Evolutionary conservation across 768 basidiomycete species (phyloP), one percentile per base, ranked within the genome.

Genomic region (Cantharellus cinnabarinus): DNA sequence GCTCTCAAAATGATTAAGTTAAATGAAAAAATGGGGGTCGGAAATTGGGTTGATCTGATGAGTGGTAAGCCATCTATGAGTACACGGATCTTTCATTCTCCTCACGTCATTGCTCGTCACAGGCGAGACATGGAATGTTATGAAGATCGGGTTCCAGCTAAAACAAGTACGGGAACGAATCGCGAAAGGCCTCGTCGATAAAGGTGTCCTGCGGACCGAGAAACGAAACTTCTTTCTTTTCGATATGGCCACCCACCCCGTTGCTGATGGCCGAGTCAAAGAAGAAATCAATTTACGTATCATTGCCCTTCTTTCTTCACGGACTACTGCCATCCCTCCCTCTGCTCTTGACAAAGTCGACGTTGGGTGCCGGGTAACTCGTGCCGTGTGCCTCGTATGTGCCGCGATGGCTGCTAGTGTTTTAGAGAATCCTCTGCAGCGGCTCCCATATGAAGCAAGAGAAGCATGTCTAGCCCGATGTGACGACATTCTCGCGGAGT

Each of bases 51-150:
- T 42, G 94, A 99, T 69, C 74, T 99, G 50, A 75, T 99, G 67
- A 87, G 83, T 63, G 94, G 94, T 93, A 65, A 67, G 41, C 52
- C 52, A 54, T 57, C 56, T 44, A 44, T 14, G 10, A 14, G 10
- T 57, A 7, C 5, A n/a, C 10, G 56, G 14, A 34, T 56, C 5
- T 42, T 37, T 41, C 39, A 5, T 42, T 54, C 34, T 62, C 4
- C 42, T 34, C 39, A 5, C 5, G n/a, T 37, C 39, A 52, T 40
- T 51, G 56, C 15, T 52, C 44, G 50, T 37, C 15, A 4, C 67
- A 97, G 93, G 94, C 59, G 94, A 99, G 73, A 98, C 94, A 54
- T 99, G 94, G 94, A 99, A 98, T 71, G 91, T 99, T 4, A 90
- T 97, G 84, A 98, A 98, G 73, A 98, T 99, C 58, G 93, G 93